Evolutionary conservation across 73 alveolate species (phyloP), one percentile per base, ranked within the genome.

Genomic region (Blepharisma japonicum): DNA sequence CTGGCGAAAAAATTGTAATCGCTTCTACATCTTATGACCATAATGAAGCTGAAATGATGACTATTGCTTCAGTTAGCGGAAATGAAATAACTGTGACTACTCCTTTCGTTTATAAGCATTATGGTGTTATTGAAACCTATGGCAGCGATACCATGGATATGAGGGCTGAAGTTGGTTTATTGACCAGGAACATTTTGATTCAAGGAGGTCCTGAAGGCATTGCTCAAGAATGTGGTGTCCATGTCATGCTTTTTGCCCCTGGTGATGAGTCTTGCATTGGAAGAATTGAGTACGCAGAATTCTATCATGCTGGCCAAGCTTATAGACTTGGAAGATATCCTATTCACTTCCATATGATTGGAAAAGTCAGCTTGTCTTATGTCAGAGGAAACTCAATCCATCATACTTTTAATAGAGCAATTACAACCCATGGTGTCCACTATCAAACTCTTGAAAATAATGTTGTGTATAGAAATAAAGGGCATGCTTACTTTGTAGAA

Each of bases 151-250:
- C 85, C 2, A 38, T 71, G 39, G 74, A 61, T 14, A 87, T 93
- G 93, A 84, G 93, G 68, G 93, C 94, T 7, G 98, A 93, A 86
- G 98, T 90, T n/a, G 98, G 95, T n/a, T 85, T 87, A 7, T 61
- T 90, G 42, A 72, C 95, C 7, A 88, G 98, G 77, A 93, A 93
- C 82, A 71, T 93, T 18, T 79, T 78, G 71, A 87, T 68, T 54
- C 77, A 87, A 85, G 97, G 98, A 38, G 95, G 78, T 56, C 83
- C 85, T 61, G 89, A 76, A n/a, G 86, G 92, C 18, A 23, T 78
- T 11, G 87, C 45, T 14, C 55, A 45, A n/a, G 38, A 81, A 56
- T 83, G 83, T 72, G 98, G 98, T 25, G 93, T 90, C 56, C 93
- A 90, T 48, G 77, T 90, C n/a, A 83, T 92, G 92, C 74, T 61